Evolutionary conservation across 1,139 yeast species (phyloP).

Genomic region (Oligophagozyma castellii): DNA sequence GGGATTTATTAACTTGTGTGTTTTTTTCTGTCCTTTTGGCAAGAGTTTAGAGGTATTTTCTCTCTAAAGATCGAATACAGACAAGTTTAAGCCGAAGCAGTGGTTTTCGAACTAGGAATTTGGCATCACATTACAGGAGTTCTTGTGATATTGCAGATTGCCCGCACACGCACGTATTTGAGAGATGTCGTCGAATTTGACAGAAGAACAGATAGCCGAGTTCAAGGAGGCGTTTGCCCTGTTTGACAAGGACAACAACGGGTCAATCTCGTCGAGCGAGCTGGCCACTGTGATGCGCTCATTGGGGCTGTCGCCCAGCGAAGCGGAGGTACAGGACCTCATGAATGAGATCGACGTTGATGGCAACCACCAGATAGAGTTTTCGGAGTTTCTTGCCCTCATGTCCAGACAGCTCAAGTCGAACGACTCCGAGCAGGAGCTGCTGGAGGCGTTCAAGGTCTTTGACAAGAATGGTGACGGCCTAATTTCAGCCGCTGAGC

Average conservation of each 20-base stretch:
- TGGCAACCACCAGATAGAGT: slow-evolving; percentile 89
- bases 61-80: too few relatives aligned
- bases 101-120: too few relatives aligned
- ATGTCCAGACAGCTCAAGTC: slow-evolving; percentile 93
- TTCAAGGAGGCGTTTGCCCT: slow-evolving; percentile 95
- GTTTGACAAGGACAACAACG: slow-evolving; percentile 93
- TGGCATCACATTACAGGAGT: too few relatives aligned
- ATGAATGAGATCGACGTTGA: slow-evolving; percentile 93
- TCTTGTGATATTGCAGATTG: too few relatives aligned
- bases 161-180: too few relatives aligned
- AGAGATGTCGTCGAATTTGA: slow-evolving; percentile 66
- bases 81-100: too few relatives aligned
- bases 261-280: slow-evolving; percentile 88
- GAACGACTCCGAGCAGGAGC: slow-evolving; percentile 92
- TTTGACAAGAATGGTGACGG: slow-evolving; percentile 88
- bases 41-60: too few relatives aligned
- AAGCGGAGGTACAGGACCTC: slow-evolving; percentile 89
- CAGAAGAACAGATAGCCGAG: slow-evolving; percentile 92
- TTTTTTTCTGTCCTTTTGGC: too few relatives aligned
- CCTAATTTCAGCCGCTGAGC: slow-evolving; percentile 87
- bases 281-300: slow-evolving; percentile 98
- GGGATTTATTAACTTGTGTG: too few relatives aligned
- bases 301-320: slow-evolving; percentile 92
- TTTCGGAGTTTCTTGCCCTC: slow-evolving; percentile 57
- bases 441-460: slow-evolving; percentile 94